Evolutionary conservation across 108 stramenopile species (phyloP).

Genomic region (Fragilaria crotonensis): DNA sequence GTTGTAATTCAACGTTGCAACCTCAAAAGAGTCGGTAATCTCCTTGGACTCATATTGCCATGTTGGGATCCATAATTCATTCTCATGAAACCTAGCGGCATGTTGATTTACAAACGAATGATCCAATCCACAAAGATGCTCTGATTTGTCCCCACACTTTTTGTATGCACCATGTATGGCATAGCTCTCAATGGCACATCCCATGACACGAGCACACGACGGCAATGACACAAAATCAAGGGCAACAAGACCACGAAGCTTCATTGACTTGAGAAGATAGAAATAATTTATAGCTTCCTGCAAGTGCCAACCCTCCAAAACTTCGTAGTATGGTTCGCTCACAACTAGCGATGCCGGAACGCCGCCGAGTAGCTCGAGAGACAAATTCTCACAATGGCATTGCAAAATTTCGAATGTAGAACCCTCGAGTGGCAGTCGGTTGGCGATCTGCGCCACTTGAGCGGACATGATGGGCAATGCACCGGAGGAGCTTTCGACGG

Average conservation of each 20-base stretch:
- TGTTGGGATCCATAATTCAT: slow-evolving; percentile 47
- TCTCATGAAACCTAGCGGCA: slow-evolving; percentile 29
- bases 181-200: slow-evolving; percentile 52
- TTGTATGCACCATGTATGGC: slow-evolving; percentile 39
- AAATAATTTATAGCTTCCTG: slow-evolving; percentile 71
- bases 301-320: slow-evolving; percentile 68
- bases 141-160: slow-evolving; percentile 18
- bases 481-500: slow-evolving; percentile 49
- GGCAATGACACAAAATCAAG: slow-evolving; percentile 38
- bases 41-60: slow-evolving; percentile 54
- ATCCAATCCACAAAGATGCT: slow-evolving; percentile 41
- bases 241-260: slow-evolving; percentile 27
- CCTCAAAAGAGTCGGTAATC: slow-evolving; percentile 32
- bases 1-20: slow-evolving; percentile 46
- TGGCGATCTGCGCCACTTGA: slow-evolving; percentile 59
- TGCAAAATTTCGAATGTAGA: slow-evolving; percentile 35
- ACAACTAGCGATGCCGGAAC: slow-evolving; percentile 43
- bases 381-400: slow-evolving; percentile 36
- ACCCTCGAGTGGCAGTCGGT: slow-evolving; percentile 25
- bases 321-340: slow-evolving; percentile 77
- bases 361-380: slow-evolving; percentile 19
- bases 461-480: slow-evolving; percentile 43
- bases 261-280: slow-evolving; percentile 44
- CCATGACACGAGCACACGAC: slow-evolving; percentile 44
- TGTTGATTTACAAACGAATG: slow-evolving; percentile 47